Evolutionary conservation across 192 early-diverging fungal genomes (phyloP), one percentile per base, ranked within the genome.

Genomic region (Dimargaris cristalligena): DNA sequence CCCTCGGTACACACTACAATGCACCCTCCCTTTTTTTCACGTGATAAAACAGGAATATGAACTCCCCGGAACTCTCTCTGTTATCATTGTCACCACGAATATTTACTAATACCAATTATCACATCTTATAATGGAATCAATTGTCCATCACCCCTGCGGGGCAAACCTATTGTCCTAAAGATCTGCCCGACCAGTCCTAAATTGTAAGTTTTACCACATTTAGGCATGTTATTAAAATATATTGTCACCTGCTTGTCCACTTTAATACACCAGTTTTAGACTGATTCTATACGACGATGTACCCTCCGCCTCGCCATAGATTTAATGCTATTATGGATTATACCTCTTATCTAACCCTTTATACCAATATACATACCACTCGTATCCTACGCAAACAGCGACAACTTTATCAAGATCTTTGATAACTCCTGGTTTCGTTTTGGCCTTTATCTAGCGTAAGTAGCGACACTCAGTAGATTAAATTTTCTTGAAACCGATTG

Each of bases 401-500:
- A 56, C 29, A 16, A 1, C 16, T 56, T 56, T 33, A 34, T 56
- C 54, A 29, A 33, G 2, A n/a, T 56, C 16, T 56, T 56, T 33
- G 54, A 56, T 34, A 34, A 56, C 30, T 10, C 54, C 31, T 56
- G 54, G 54, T 34, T 56, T 33, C 54, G 54, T 20, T 56, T 56
- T 33, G 54, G 31, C 18, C 9, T 34, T 14, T 56, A 56, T 29
- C 31, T 56, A 18, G 34, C 29, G 9, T 44, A 44, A 44, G 41
- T 44, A 8, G n/a, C n/a, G n/a, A n/a, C n/a, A n/a, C n/a, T n/a
- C n/a, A n/a, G n/a, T n/a, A n/a, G n/a, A n/a, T n/a, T n/a, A n/a
- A n/a, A n/a, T n/a, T n/a, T n/a, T n/a, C n/a, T n/a, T n/a, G n/a
- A n/a, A n/a, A n/a, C n/a, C n/a, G n/a, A n/a, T n/a, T n/a, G n/a